Conservation (phyloP, 2,329 filamentous ascomycete genomes). For the Hymenoscyphus scutula region DNA sequence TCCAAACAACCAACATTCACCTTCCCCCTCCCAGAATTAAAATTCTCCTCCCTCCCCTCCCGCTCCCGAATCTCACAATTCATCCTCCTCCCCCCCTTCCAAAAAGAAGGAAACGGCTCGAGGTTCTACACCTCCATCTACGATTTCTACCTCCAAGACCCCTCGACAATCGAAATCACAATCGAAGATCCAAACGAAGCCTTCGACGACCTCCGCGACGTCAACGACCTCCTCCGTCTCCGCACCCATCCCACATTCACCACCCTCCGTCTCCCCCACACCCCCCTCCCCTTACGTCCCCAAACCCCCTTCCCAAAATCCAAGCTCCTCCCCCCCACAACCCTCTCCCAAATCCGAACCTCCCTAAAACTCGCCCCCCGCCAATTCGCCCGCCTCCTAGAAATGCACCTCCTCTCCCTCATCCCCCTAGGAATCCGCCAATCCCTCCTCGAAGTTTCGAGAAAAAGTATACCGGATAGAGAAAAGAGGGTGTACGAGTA, state of each 20-base stretch:
- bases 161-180: constrained; percentile 72
- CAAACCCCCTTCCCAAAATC: constrained; percentile 47
- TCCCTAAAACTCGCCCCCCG: constrained; percentile 70
- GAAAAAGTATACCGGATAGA: constrained; percentile 42
- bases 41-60: constrained; percentile 64
- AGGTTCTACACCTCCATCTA: constrained; percentile 81
- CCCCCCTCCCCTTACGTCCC: too few relatives aligned
- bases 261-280: too few relatives aligned
- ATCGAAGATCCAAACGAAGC: constrained; percentile 91
- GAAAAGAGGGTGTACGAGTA: constrained; percentile 61
- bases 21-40: constrained; percentile 33
- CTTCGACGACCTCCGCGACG: constrained; percentile 77
- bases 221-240: constrained; percentile 68
- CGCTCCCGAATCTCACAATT: constrained; percentile 91
- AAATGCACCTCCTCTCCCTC: constrained; percentile 69
- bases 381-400: constrained; percentile 73
- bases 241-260: constrained; percentile 57
- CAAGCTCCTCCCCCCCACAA: constrained; percentile 57
- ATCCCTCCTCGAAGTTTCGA: constrained; percentile 41
- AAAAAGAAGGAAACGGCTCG: constrained; percentile 74
- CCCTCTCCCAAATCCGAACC: constrained; percentile 55
- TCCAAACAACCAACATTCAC: constrained; percentile 41
- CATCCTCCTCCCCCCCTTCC: constrained; percentile 83
- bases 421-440: constrained; percentile 57
- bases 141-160: constrained; percentile 60